These are phyloP conservation scores for Rosa persica DNA, from an alignment of 306 rosid genomes.

Conservation along the genomic window DNA sequence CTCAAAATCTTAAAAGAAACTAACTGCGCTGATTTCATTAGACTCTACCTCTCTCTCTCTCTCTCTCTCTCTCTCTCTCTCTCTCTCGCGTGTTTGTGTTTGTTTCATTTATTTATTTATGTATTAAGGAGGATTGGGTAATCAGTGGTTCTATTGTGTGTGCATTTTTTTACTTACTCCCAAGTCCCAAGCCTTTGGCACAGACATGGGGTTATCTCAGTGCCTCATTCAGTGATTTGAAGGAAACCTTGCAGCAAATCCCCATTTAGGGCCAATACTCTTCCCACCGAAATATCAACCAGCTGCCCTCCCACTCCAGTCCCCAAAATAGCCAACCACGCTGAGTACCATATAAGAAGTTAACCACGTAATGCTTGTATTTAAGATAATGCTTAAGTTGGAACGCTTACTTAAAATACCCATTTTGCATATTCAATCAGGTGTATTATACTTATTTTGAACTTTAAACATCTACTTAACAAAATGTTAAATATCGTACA, in stretches of 20 bases:
- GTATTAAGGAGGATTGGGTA: not conserved
- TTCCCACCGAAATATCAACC: not conserved
- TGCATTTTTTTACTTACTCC: not conserved
- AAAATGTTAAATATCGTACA: not conserved
- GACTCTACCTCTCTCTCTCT: not conserved
- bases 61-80: not conserved
- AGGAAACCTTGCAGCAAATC: not conserved
- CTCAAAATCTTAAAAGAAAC: not conserved
- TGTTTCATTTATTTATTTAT: not conserved
- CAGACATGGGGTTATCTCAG: not conserved
- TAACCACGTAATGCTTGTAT: not conserved
- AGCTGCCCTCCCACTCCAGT: not conserved
- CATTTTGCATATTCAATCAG: not conserved
- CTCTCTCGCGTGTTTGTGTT: not conserved
- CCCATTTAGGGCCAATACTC: not conserved
- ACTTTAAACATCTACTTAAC: too few relatives aligned
- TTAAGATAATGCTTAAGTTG: not conserved
- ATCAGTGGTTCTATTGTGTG: not conserved
- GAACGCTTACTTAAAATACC: not conserved
- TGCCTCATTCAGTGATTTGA: not conserved
- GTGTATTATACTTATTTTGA: not conserved
- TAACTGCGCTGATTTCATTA: not conserved
- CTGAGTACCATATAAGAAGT: not conserved
- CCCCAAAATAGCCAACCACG: not conserved
- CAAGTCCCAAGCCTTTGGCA: not conserved